phyloP scores from a whole-genome alignment of 192 early-diverging fungal species.

The Gonapodya prolifera region DNA sequence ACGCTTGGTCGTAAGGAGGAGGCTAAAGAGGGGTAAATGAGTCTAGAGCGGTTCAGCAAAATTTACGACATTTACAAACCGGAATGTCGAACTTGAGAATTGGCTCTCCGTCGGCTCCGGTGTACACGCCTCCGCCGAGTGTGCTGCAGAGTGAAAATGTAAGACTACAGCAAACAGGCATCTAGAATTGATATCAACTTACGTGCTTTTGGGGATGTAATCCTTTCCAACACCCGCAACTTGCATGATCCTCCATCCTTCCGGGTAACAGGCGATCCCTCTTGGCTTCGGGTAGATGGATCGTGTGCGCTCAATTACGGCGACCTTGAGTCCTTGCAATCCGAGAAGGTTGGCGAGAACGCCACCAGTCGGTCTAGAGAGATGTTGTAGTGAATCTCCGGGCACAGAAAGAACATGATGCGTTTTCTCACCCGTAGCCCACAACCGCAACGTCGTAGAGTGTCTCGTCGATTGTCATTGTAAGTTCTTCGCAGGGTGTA shows the following conservation, averaged over 20 bases:
- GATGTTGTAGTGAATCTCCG: background rate
- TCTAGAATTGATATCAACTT: background rate
- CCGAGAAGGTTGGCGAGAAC: conserved; percentile 1
- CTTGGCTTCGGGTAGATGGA: background rate
- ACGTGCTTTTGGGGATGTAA: background rate
- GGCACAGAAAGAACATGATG: background rate
- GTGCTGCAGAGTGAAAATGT: too few relatives aligned
- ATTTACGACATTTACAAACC: background rate
- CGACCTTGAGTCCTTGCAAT: background rate
- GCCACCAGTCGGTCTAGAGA: background rate
- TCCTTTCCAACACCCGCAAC: background rate
- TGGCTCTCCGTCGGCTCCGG: background rate
- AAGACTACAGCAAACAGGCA: background rate
- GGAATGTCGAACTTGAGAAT: background rate
- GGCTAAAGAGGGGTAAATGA: background rate
- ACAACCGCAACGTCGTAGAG: background rate
- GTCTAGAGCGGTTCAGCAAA: background rate
- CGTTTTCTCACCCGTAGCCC: background rate
- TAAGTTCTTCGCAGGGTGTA: too few relatives aligned
- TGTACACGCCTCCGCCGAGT: background rate
- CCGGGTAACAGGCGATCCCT: background rate
- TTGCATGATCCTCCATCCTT: background rate
- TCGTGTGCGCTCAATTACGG: background rate
- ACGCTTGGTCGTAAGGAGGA: background rate
- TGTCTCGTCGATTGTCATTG: background rate